Conservation (phyloP, 2,329 filamentous ascomycete genomes). For the Aspergillus alliaceus region DNA sequence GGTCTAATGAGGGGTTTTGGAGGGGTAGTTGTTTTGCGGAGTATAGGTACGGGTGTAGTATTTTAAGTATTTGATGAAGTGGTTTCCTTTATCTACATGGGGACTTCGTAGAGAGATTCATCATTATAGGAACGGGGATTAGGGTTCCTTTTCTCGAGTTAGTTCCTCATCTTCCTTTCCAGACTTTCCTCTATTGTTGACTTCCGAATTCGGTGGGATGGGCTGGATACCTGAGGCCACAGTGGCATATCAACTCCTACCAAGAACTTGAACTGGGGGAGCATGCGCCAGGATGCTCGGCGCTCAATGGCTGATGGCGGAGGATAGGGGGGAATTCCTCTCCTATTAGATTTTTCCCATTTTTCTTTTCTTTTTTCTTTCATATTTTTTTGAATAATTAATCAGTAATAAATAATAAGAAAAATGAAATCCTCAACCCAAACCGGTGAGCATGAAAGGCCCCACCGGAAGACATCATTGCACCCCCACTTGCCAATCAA, state of each 20-base stretch:
- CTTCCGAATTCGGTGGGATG: not conserved
- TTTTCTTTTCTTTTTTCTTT: too few relatives aligned
- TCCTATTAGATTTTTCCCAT: too few relatives aligned
- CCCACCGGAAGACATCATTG: slow-evolving; percentile 34
- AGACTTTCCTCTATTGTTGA: not conserved
- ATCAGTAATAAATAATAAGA: too few relatives aligned
- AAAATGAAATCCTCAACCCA: not conserved
- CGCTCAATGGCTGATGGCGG: too few relatives aligned
- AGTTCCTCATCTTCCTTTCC: not conserved
- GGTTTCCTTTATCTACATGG: not conserved
- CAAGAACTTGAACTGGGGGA: too few relatives aligned
- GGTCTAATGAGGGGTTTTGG: not conserved
- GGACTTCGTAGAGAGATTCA: not conserved
- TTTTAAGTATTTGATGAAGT: not conserved
- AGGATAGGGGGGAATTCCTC: too few relatives aligned
- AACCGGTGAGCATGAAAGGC: slow-evolving; percentile 5
- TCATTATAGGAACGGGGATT: too few relatives aligned
- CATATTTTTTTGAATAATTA: too few relatives aligned
- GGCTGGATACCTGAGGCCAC: not conserved
- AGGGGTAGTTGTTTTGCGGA: not conserved
- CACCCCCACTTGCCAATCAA: slow-evolving; percentile 27
- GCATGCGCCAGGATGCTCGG: too few relatives aligned
- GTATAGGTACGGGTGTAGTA: not conserved
- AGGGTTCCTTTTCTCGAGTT: too few relatives aligned
- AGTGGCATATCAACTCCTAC: too few relatives aligned